Evolutionary conservation across 176 grass and related monocot species (phyloP), one percentile per base, ranked within the genome.

Genomic region (Oryza rufipogon): DNA sequence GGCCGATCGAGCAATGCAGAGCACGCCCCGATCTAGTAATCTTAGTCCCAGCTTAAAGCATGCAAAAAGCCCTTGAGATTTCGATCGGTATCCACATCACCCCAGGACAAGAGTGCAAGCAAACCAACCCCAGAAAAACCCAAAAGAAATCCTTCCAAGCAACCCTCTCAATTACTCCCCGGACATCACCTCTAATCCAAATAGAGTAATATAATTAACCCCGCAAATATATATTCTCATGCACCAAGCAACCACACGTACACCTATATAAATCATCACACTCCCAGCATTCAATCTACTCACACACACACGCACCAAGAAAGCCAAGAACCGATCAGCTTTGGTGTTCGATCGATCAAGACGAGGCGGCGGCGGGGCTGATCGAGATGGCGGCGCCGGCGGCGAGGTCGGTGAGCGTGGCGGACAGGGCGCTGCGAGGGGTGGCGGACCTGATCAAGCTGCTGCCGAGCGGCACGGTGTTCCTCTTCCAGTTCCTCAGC

Each of bases 381-480:
- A 14, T 54, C 20, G 58, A 23, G 13, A 80, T 77, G 86, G 86
- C 81, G 75, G 33, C 81, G 26, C 45, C 85, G 70, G 7, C 38
- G 54, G 19, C 88, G n/a, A 1, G 38, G 77, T 22, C 22, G 76
- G 4, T 83, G 79, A 82, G 67, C 67, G 2, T 91, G 63, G 79
- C 86, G 61, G 86, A 91, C 44, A 71, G 79, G 12, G 86, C 90
- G 58, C 83, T 91, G 32, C 78, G 83, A 11, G 79, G 90, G 19
- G 32, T 95, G 34, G 76, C 87, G 39, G 91, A 95, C 80, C 93
- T 95, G 2, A 92, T 95, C 86, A 95, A 95, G 90, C 90, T 95
- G 3, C 93, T 95, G 0, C 93, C 90, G 0, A 95, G 93, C 86
- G 93, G 93, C 9, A 95, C 93, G 22, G 90, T 95, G 38, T 95